Evolutionary conservation across 345 rosid genomes (phyloP), one percentile per base, ranked within the genome.

Genomic region (Bretschneidera sinensis): DNA sequence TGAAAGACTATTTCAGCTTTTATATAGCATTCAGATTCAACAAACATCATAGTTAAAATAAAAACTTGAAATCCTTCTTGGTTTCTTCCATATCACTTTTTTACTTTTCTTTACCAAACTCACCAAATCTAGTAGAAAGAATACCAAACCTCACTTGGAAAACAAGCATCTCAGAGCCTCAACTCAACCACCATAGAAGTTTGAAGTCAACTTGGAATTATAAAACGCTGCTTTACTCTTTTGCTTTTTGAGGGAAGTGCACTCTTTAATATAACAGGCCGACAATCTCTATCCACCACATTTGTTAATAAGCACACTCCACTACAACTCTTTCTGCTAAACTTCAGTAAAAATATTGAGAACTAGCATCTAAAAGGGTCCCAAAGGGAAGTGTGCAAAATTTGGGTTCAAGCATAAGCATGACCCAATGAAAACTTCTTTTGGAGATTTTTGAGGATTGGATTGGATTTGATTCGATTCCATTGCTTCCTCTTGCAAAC

Each of bases 121-220:
- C 54, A 76, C 67, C 82, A 50, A 68, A 70, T 43, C 22, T 4
- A 66, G n/a, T n/a, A 71, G 70, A 49, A 54, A 65, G 69, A n/a
- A 76, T 80, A 85, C 90, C 90, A 81, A 85, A 82, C 90, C 69
- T 79, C 75, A 67, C 81, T 71, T 78, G 64, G 80, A 79, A 74
- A 66, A 55, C 78, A 81, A 79, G 65, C 69, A 70, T 74, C 48
- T 28, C 5, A 28, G 33, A 8, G 5, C n/a, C n/a, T n/a, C n/a
- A n/a, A n/a, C 33, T 39, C 45, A 39, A 5, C 45, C 45, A 39
- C 45, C 45, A 39, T 5, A 39, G 1, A 39, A 39, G 45, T 39
- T 39, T 39, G 45, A 39, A 39, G 1, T 39, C 45, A 5, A 9
- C 10, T 39, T 39, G 16, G 33, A 28, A 28, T 28, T 28, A 28